Base-by-base conservation (phyloP, 2,329 filamentous ascomycete genomes). In the Juglanconis sp. region DNA sequence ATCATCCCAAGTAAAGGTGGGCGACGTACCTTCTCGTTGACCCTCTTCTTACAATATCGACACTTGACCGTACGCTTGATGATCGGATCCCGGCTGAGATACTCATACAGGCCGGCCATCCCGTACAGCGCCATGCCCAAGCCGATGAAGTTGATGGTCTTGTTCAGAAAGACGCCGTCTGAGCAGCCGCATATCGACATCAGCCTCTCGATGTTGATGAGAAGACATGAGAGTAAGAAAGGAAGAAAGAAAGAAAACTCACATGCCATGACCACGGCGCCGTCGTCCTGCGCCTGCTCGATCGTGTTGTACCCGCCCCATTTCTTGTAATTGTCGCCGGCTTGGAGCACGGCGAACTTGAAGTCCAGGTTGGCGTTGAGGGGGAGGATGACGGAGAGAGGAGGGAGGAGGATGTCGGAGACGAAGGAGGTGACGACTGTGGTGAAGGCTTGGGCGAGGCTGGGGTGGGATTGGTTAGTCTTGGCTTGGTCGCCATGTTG, bases 341-440 rank as follows among this genome's bases (percentile, higher is more conserved):
- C 69, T 42, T 77, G 80, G 34, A 91, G 72, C 6, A 90, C 82
- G 0, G 87, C 84, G 70, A 92, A 92, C 71, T 90, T 90, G 73
- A 90, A 84, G 68, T 89, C 86, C 68, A 92, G 81, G 69, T 91
- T 91, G 64, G 84, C 83, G 67, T 88, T 83, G 59, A 91, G 74
- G 53, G 89, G 89, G 4, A 90, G 81, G 30, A 92, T 74, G 47
- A 91, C 75, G 2, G 88, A 89, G 34, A 92, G 76, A 0, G 89
- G 79, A 5, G 89, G 89, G 63, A 91, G 82, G 50, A 91, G 74
- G 38, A 91, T 82, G 66, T 90, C 87, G 63, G 82, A 84, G 56
- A 91, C 87, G 68, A 91, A 87, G 8, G 85, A 88, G 60, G 87
- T 90, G 59, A 90, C 87, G 51, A 91, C 80, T 59, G 85, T 80